Percentiles rank a stretch among this genome's conserved stretches.
Evolutionary conservation across 1,284 basidiomycete genomes (phyloP).

Genomic region (Grifola frondosa): DNA sequence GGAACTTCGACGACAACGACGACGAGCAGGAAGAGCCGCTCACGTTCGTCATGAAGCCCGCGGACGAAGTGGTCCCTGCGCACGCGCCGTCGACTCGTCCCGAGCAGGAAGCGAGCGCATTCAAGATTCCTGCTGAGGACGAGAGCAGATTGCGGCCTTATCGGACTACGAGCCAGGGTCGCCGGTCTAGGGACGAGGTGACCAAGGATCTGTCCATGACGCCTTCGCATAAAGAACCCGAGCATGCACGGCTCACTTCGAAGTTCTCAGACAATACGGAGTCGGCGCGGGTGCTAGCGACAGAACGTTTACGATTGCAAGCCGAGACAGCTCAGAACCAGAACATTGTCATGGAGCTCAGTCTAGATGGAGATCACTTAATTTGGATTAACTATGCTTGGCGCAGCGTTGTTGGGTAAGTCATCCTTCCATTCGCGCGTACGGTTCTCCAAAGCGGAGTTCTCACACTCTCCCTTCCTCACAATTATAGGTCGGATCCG

Average conservation of each 20-base stretch:
- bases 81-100: constrained; percentile 43
- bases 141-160: constrained; percentile 52
- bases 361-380: constrained; percentile 89
- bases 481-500: constrained; percentile 70
- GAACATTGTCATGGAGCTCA: constrained; percentile 95
- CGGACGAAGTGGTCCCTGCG: constrained; percentile 48
- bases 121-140: constrained; percentile 55
- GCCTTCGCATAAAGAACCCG: constrained; percentile 27
- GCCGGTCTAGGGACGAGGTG: constrained; percentile 58
- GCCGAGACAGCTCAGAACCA: constrained; percentile 93
- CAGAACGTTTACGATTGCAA: constrained; percentile 80
- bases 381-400: constrained; percentile 96
- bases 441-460: too few relatives aligned
- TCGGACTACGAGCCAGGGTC: constrained; percentile 49
- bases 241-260: constrained; percentile 30
- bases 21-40: constrained; percentile 87
- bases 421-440: constrained; percentile 26
- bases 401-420: constrained; percentile 90
- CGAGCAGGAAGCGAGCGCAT: constrained; percentile 33
- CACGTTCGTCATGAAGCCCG: constrained; percentile 86
- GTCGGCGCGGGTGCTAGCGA: constrained; percentile 75
- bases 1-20: constrained; percentile 97
- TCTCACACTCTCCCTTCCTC: too few relatives aligned
- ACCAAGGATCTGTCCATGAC: constrained; percentile 45
- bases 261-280: constrained; percentile 58